Conservation (phyloP, 345 rosid genomes). For the Heritiera littoralis region DNA sequence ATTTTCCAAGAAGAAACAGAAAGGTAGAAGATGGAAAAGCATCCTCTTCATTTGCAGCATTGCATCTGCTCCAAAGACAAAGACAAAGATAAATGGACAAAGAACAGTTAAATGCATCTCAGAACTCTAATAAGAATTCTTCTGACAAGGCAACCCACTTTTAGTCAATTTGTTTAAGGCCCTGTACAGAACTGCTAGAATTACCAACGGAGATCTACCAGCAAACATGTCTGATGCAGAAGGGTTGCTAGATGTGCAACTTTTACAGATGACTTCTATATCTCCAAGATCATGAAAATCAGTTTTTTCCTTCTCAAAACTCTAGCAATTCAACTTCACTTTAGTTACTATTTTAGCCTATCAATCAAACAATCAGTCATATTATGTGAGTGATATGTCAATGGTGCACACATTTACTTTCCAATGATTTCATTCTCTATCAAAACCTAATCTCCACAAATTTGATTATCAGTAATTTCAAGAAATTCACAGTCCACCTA, state of each 20-base stretch:
- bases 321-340: neutral
- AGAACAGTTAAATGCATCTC: neutral
- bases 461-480: neutral
- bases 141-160: neutral
- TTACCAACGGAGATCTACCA: neutral
- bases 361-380: neutral
- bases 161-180: neutral
- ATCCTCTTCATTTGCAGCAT: neutral
- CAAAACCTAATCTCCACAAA: neutral
- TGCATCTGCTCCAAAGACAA: neutral
- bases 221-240: neutral
- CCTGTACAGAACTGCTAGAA: neutral
- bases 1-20: neutral
- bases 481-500: neutral
- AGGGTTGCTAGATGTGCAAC: neutral
- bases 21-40: neutral
- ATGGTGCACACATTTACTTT: neutral
- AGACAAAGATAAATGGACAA: neutral
- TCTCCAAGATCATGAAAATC: neutral
- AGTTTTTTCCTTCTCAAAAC: neutral
- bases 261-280: neutral
- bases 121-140: neutral
- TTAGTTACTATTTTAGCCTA: neutral
- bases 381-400: neutral
- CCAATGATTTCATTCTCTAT: conserved; percentile 9